Evolutionary conservation across 2,329 filamentous ascomycete species (phyloP).

Genomic region (Westerdykella ornata): DNA sequence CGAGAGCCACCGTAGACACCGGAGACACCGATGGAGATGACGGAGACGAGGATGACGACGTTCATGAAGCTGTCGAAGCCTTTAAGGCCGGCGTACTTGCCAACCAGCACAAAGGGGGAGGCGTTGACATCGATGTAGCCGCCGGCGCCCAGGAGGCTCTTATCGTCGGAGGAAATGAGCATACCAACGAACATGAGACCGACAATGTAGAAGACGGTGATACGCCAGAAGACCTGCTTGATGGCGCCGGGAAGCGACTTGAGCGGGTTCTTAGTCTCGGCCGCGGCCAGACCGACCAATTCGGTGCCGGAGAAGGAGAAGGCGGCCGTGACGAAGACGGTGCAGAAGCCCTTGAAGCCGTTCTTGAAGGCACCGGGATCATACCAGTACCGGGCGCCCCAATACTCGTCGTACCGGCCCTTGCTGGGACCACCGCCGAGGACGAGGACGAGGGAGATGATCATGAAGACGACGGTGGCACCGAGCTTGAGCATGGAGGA

Average conservation of each 20-base stretch:
- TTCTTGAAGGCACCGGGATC: slow-evolving; percentile 49
- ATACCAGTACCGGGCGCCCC: slow-evolving; percentile 57
- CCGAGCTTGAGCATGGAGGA: slow-evolving; percentile 32
- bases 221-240: slow-evolving; percentile 74
- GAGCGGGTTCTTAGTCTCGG: slow-evolving; percentile 70
- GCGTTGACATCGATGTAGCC: slow-evolving; percentile 37
- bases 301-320: slow-evolving; percentile 71
- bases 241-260: slow-evolving; percentile 79
- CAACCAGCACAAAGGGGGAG: slow-evolving; percentile 62
- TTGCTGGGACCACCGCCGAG: slow-evolving; percentile 50
- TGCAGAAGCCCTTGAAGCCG: slow-evolving; percentile 62
- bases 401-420: slow-evolving; percentile 46
- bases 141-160: slow-evolving; percentile 30
- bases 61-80: slow-evolving; percentile 62
- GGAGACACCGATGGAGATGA: slow-evolving; percentile 55
- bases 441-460: slow-evolving; percentile 50
- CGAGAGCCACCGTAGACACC: slow-evolving; percentile 53
- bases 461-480: slow-evolving; percentile 37
- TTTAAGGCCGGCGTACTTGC: slow-evolving; percentile 53
- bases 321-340: slow-evolving; percentile 67
- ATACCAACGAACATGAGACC: slow-evolving; percentile 42
- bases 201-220: slow-evolving; percentile 42
- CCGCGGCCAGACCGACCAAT: slow-evolving; percentile 67
- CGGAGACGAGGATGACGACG: slow-evolving; percentile 57
- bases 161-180: slow-evolving; percentile 34